Percentiles rank a stretch among this genome's conserved stretches.
phyloP scores from a whole-genome alignment of 1,284 basidiomycete genomes.

The Austropuccinia psidii region DNA sequence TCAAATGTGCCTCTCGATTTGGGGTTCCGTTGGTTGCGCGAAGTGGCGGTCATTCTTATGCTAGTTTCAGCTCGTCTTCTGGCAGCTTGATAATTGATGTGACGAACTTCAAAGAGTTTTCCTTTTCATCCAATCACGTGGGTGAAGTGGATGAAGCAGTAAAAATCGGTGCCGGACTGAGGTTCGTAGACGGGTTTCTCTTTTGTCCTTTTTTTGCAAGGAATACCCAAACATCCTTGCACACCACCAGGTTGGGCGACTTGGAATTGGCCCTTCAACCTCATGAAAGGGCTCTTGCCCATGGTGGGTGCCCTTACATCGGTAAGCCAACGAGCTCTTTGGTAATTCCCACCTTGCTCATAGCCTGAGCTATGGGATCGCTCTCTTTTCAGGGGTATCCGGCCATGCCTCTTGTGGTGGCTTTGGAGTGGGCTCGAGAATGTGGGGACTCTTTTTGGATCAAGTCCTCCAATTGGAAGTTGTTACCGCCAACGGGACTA shows the following conservation, averaged over 20 bases:
- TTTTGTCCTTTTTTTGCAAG: no score
- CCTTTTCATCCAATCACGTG: constrained; percentile 36
- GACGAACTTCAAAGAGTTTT: constrained; percentile 41
- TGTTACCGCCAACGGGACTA: constrained; percentile 46
- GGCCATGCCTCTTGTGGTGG: constrained; percentile 47
- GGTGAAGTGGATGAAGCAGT: constrained; percentile 40
- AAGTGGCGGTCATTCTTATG: constrained; percentile 48
- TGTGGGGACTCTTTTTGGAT: constrained; percentile 47
- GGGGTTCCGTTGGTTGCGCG: constrained; percentile 44
- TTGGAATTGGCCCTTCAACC: constrained; percentile 45
- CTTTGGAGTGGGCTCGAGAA: constrained; percentile 42
- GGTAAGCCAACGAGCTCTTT: constrained; percentile 37
- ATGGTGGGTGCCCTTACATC: constrained; percentile 47
- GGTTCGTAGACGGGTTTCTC: no score
- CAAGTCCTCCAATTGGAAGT: constrained; percentile 45
- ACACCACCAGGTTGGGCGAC: constrained; percentile 48
- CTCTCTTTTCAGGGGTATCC: constrained; percentile 38
- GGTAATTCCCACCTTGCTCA: background rate
- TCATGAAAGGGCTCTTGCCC: constrained; percentile 44
- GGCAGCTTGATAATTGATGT: constrained; percentile 44
- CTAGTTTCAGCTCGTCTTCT: constrained; percentile 44
- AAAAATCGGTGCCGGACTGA: constrained; percentile 43
- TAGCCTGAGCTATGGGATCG: background rate
- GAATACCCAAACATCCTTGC: no score
- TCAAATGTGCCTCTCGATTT: constrained; percentile 42